Base-by-base conservation (phyloP, 2,329 filamentous ascomycete species). In the Epichloe bromicola region DNA sequence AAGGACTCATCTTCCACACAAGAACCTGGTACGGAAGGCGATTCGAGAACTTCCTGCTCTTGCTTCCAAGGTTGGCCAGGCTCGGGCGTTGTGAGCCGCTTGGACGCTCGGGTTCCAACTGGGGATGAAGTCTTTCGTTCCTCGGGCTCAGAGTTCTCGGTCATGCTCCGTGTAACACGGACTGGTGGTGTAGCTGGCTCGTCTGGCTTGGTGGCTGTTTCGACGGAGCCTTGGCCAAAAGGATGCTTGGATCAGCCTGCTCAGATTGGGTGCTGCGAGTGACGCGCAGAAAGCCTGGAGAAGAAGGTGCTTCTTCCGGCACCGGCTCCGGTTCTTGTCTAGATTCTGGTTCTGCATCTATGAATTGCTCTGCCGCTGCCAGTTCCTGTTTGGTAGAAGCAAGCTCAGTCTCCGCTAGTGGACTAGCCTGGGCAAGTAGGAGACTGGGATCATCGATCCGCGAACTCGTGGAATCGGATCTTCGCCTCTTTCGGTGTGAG, bases 401-500 rank as follows among this genome's bases (percentile, higher is more conserved):
- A 34, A 15, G 26, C 36, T 2, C 49, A 37, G 7, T 7, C 26
- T 40, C 33, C 19, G 30, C 26, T 37, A 34, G 17, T 8, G 41
- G 15, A 26, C 37, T 37, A 11, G 50, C 49, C 34, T 49, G 62
- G 34, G 62, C 62, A 41, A 67, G 53, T 33, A 54, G 52, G n/a
- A 64, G 49, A 46, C 63, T 65, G 4, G 64, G 62, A 48, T 67
- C 64, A 10, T 51, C 50, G n/a, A 51, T 53, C 20, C 54, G 52
- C 34, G 56, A 55, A 37, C 59, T 56, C 52, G 48, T 52, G 4
- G 54, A 53, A 15, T 60, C 61, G 19, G 52, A 56, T 23, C 60
- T 60, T 54, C 54, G 54, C 15, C 49, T 58, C 50, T 54, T 57
- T 43, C 54, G 54, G 37, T 61, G 62, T 33, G 57, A 57, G 23